Conservation (phyloP, 805 yeast species). For the Crinitomyces ghanaensis region DNA sequence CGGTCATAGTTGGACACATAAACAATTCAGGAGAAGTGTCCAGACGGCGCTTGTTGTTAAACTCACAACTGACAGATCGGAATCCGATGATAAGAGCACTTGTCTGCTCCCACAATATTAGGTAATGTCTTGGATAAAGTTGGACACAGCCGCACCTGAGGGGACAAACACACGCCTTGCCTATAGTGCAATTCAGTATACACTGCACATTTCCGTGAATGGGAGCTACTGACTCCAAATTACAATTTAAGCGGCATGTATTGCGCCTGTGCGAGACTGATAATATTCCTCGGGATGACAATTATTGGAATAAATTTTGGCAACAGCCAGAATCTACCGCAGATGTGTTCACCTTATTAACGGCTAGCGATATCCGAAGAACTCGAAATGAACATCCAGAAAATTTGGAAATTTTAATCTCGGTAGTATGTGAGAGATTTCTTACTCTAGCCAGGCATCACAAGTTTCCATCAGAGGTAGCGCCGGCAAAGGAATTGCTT, state of each 20-base stretch:
- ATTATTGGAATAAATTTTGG: slow-evolving; percentile 36
- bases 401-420: slow-evolving; percentile 46
- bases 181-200: too few species aligned
- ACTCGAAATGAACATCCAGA: slow-evolving; percentile 46
- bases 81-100: too few species aligned
- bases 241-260: slow-evolving; percentile 48
- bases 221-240: slow-evolving; percentile 68
- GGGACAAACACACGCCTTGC: too few species aligned
- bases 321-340: slow-evolving; percentile 37
- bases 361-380: slow-evolving; percentile 45
- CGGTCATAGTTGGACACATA: too few species aligned
- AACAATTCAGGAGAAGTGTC: too few species aligned
- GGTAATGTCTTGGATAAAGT: too few species aligned
- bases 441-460: slow-evolving; percentile 19
- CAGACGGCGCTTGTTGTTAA: too few species aligned
- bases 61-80: too few species aligned
- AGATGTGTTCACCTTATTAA: slow-evolving; percentile 48
- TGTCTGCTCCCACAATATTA: too few species aligned
- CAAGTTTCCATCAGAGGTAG: slow-evolving; percentile 19
- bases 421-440: slow-evolving; percentile 29
- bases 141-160: too few species aligned
- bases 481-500: slow-evolving; percentile 32
- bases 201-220: too few species aligned
- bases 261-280: slow-evolving; percentile 32
- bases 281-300: slow-evolving; percentile 27